These are phyloP conservation scores for Camellia oleifera DNA, from an alignment of 179 eudicot genomes.

Conservation along the genomic window DNA sequence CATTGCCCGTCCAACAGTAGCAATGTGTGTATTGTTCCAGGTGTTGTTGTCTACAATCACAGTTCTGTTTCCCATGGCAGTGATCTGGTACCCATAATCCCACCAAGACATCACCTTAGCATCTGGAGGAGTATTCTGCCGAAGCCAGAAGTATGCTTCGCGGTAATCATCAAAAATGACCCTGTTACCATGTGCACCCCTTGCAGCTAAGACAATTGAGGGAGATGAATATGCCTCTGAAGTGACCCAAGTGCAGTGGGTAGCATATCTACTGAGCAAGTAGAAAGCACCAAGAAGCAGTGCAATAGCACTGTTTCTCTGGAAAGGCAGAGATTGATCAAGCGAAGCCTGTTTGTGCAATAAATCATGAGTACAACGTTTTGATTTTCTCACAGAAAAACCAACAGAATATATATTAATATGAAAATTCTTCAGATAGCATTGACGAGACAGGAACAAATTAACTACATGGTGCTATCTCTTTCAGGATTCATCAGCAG, in stretches of 20 bases:
- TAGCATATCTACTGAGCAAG: constrained; percentile 84
- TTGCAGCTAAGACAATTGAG: constrained; percentile 91
- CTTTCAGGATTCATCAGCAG: not conserved
- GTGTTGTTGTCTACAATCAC: constrained; percentile 98
- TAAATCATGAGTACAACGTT: constrained; percentile 13
- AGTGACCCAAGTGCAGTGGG: constrained; percentile 97
- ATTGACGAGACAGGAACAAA: not conserved
- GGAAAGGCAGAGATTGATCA: constrained; percentile 84
- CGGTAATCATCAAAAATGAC: constrained; percentile 97
- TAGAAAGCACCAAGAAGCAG: constrained; percentile 85
- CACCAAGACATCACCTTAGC: constrained; percentile 99
- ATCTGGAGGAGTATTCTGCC: constrained; percentile 90
- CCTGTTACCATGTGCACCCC: constrained; percentile 83
- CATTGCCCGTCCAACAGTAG: constrained; percentile 99
- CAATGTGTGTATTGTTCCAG: constrained; percentile 99
- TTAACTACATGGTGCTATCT: not conserved
- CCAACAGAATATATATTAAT: not conserved
- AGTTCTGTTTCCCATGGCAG: constrained; percentile 98
- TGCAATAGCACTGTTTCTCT: constrained; percentile 62
- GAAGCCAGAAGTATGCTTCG: constrained; percentile 96
- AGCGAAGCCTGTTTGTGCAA: constrained; percentile 56
- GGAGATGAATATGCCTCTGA: constrained; percentile 99
- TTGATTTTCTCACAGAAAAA: not conserved
- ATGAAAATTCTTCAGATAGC: not conserved
- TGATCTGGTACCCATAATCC: constrained; percentile 99